Percentiles rank a stretch among this genome's conserved stretches.
Conservation (phyloP, 1,284 basidiomycete species). For the Trametes versicolor region DNA sequence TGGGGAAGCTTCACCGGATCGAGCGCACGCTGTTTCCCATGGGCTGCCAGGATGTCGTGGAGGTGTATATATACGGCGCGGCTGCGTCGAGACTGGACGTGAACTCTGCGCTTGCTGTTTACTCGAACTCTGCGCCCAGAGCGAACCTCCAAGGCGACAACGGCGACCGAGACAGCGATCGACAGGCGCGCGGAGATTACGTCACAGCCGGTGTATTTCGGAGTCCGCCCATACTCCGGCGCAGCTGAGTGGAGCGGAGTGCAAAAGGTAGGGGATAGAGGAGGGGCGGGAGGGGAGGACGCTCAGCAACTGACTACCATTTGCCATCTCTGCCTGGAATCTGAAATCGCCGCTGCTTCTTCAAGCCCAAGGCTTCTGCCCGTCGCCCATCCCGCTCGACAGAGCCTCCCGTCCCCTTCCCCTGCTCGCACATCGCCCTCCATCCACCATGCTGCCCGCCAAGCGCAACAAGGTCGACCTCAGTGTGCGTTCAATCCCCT, state of each 20-base stretch:
- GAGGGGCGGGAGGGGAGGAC: conserved; percentile 5
- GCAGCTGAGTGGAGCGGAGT: conserved; percentile 13
- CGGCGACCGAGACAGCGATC: conserved; percentile 12
- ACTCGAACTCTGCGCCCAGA: neutral
- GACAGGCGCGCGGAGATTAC: conserved; percentile 22
- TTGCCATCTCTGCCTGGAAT: conserved; percentile 5
- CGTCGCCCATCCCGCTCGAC: conserved; percentile 37
- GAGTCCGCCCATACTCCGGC: conserved; percentile 32
- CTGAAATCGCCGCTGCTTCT: conserved; percentile 20
- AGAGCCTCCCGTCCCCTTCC: conserved; percentile 37
- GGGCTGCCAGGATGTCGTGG: conserved; percentile 11
- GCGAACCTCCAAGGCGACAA: neutral
- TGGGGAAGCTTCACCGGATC: conserved; percentile 4
- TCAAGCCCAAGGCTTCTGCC: conserved; percentile 28
- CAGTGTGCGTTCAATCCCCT: conserved; percentile 64
- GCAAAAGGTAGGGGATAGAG: conserved; percentile 2
- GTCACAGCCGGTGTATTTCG: conserved; percentile 20
- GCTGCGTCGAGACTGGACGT: conserved; percentile 4
- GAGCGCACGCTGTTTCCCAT: conserved; percentile 18
- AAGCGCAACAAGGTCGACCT: conserved; percentile 93
- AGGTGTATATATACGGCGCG: conserved; percentile 7
- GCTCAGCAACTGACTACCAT: conserved; percentile 3
- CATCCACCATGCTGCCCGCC: conserved; percentile 75
- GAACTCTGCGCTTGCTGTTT: conserved; percentile 2
- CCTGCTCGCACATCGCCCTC: conserved; percentile 29